Conservation (phyloP, 108 stramenopile genomes). For the Fragilariopsis cylindrus region DNA sequence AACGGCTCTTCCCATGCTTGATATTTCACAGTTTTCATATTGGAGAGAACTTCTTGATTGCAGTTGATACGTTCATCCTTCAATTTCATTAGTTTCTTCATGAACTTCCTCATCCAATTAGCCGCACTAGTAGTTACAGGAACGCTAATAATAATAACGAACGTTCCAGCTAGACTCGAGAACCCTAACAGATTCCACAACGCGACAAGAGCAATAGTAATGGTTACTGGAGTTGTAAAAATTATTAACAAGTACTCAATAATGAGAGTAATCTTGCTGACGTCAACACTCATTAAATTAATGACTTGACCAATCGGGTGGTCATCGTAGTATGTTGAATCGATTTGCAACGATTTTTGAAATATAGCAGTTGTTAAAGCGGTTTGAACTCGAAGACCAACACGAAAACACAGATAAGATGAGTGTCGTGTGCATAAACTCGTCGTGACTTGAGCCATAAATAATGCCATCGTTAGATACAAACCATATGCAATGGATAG, state of each 20-base stretch:
- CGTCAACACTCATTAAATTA: constrained; percentile 94
- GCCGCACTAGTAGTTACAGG: constrained; percentile 82
- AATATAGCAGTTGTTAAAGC: constrained; percentile 73
- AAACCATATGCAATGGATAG: constrained; percentile 46
- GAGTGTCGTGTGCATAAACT: constrained; percentile 77
- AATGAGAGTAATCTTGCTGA: constrained; percentile 78
- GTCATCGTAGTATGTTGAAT: constrained; percentile 46
- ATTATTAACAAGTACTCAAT: constrained; percentile 84
- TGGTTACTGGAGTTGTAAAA: constrained; percentile 84
- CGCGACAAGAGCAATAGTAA: constrained; percentile 77
- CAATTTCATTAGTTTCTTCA: constrained; percentile 80
- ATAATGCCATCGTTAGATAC: constrained; percentile 44
- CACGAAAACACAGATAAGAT: constrained; percentile 78
- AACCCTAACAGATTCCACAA: constrained; percentile 83
- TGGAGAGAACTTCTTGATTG: constrained; percentile 82
- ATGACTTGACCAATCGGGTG: constrained; percentile 70
- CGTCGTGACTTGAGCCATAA: constrained; percentile 59
- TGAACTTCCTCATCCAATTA: constrained; percentile 58
- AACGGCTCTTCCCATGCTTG: constrained; percentile 93
- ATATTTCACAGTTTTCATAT: constrained; percentile 93
- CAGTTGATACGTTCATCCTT: constrained; percentile 86
- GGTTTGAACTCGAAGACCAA: constrained; percentile 75
- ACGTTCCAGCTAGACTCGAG: constrained; percentile 79
- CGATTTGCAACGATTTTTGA: constrained; percentile 70
- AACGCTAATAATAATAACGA: constrained; percentile 82